phyloP scores from a whole-genome alignment of 495 filamentous ascomycete genomes.

The Neurospora sp. region DNA sequence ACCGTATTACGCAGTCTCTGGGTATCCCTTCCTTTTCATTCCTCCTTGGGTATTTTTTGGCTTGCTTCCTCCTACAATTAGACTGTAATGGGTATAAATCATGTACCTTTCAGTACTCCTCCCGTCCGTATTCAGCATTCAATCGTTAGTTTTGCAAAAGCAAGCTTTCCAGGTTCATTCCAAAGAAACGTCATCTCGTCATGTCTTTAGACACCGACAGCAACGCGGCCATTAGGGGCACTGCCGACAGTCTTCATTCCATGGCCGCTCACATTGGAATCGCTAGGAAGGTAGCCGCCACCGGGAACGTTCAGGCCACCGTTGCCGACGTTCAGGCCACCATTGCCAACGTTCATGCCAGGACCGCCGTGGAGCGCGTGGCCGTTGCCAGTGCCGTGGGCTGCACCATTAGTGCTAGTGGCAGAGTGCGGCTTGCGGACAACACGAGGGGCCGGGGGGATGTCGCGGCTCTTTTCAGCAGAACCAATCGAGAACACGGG shows the following conservation, averaged over 20 bases:
- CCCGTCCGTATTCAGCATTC: neutral
- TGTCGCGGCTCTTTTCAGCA: constrained; percentile 59
- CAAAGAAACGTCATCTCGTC: neutral
- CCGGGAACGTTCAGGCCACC: neutral
- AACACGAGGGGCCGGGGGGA: constrained; percentile 54
- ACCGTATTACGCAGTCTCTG: neutral
- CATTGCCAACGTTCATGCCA: neutral
- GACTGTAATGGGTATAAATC: neutral
- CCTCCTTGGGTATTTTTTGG: neutral
- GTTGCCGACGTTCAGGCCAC: neutral
- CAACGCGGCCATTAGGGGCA: neutral
- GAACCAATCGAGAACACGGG: constrained; percentile 84
- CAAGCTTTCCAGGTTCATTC: neutral
- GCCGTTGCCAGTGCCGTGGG: constrained; percentile 10
- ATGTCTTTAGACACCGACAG: neutral
- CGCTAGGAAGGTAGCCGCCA: neutral
- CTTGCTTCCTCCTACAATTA: neutral
- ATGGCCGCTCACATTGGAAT: neutral
- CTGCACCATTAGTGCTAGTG: constrained; percentile 1
- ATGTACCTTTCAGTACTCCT: neutral
- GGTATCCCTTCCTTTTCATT: neutral
- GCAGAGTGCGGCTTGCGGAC: constrained; percentile 50
- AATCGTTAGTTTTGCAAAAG: neutral
- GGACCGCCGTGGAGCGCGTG: neutral
- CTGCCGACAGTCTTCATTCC: neutral